Evolutionary conservation across 371 early-diverging fungal species (phyloP), one percentile per base, ranked within the genome.

Genomic region (Rhizopus microsporus): DNA sequence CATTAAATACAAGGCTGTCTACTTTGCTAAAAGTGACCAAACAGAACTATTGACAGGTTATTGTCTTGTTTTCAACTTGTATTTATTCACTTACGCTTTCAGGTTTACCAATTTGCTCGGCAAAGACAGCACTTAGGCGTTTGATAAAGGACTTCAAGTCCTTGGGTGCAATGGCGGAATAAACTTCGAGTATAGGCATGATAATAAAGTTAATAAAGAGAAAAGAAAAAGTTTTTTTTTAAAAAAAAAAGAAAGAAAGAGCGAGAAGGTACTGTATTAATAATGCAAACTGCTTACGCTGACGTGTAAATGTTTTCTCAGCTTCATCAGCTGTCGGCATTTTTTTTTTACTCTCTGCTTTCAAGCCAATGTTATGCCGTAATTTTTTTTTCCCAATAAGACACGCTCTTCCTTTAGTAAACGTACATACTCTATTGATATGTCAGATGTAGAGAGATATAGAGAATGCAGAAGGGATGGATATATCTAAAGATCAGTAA

Each of bases 1-100:
- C 79, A 39, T 60, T 68, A 57, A 66, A 78, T 30, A 39, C 57
- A 15, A 69, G 23, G 7, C 54, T 63, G 16, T 78, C 76, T 8
- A 67, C 76, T 39, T 70, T 64, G 42, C 50, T 56, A 44, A 73
- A 78, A 7, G 72, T 69, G n/a, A 78, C 76, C 51, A 75, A 53
- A 59, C 79, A 78, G 53, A 57, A 68, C 76, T 75, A 61, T 13
- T 34, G 32, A 40, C 9, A 31, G 16, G 23, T 23, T 23, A 23
- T 23, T 23, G 23, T 23, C 23, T 23, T 12, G 42, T 39, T 29
- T 33, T 34, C 29, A 7, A 43, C 42, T 56, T 15, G 42, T 17
- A 17, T 56, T 90, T 85, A 82, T 87, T 87, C 78, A 87, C 93
- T 85, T 95, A 78, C 75, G 35, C 50, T 46, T 51, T 78, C 79